These are phyloP conservation scores for Colletotrichum kahawae DNA, from an alignment of 2,329 filamentous ascomycete genomes.

Conservation along the genomic window DNA sequence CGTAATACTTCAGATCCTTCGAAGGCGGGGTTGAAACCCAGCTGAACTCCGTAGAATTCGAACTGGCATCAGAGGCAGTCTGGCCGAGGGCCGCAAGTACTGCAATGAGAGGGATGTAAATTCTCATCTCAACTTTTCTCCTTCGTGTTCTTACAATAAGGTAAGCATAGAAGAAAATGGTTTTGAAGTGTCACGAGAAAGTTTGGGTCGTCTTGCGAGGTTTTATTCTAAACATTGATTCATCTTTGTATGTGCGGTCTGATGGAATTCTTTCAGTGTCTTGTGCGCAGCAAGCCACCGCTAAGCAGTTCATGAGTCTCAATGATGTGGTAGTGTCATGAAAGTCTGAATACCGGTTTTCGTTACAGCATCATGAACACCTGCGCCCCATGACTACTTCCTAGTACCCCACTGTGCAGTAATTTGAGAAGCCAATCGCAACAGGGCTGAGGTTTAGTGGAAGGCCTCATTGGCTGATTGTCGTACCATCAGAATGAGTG, in stretches of 20 bases:
- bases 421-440: neutral
- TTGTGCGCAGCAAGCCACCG: neutral
- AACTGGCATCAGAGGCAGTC: neutral
- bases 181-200: neutral
- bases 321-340: neutral
- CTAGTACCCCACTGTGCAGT: neutral
- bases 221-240: neutral
- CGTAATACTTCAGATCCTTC: constrained; percentile 38
- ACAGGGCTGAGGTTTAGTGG: neutral
- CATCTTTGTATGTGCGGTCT: fast-evolving
- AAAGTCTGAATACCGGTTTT: neutral
- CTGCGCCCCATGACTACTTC: neutral
- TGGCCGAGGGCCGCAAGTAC: neutral
- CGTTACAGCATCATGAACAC: neutral
- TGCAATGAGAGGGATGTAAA: neutral
- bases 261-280: neutral
- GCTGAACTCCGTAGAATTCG: constrained; percentile 29
- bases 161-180: neutral
- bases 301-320: fast-evolving
- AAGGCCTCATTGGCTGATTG: neutral
- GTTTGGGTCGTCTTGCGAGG: neutral
- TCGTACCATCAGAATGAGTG: neutral
- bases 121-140: neutral
- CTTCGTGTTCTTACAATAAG: neutral
- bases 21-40: constrained; percentile 39